Percentiles rank a stretch among this genome's conserved stretches.
Evolutionary conservation across 768 basidiomycete species (phyloP).

Genomic region (Daedaleopsis nitida): DNA sequence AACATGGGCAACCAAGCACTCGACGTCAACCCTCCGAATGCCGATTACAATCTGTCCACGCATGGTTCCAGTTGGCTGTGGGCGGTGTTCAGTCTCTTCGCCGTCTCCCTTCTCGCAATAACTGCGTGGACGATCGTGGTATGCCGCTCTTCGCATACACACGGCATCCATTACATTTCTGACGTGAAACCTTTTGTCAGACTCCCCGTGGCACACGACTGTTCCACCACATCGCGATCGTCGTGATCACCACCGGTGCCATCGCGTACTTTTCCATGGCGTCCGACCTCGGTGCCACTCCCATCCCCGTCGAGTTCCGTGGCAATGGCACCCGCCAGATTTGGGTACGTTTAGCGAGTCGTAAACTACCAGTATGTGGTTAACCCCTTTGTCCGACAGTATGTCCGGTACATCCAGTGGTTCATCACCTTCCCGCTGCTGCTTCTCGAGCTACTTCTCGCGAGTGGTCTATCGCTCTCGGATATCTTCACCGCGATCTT

Average conservation of each 20-base stretch:
- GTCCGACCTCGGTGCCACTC: slow-evolving; percentile 52
- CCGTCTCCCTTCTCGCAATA: slow-evolving; percentile 40
- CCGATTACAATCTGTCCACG: slow-evolving; percentile 42
- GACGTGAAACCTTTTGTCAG: slow-evolving; percentile 14
- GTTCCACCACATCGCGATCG: slow-evolving; percentile 51
- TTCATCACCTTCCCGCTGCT: slow-evolving; percentile 54
- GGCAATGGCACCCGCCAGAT: slow-evolving; percentile 41
- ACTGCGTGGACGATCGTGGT: slow-evolving; percentile 40
- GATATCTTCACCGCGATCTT: slow-evolving; percentile 48
- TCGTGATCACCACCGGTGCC: slow-evolving; percentile 47
- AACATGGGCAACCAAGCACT: slow-evolving; percentile 38
- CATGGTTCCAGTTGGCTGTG: slow-evolving; percentile 55
- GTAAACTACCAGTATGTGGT: slow-evolving; percentile 29
- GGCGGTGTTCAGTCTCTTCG: slow-evolving; percentile 56
- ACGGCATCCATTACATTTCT: no score
- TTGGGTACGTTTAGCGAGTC: slow-evolving; percentile 39
- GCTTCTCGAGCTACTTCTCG: slow-evolving; percentile 46
- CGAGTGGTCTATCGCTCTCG: slow-evolving; percentile 46
- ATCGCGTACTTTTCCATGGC: slow-evolving; percentile 59
- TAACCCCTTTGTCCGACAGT: slow-evolving; percentile 41
- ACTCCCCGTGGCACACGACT: slow-evolving; percentile 39
- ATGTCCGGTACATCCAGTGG: slow-evolving; percentile 54
- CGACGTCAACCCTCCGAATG: slow-evolving; percentile 37
- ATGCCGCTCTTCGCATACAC: slow-evolving; percentile 9
- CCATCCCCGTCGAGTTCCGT: slow-evolving; percentile 46